Evolutionary conservation across 129 eudicot genomes (phyloP), one percentile per base, ranked within the genome.

Genomic region (Arctium lappa): DNA sequence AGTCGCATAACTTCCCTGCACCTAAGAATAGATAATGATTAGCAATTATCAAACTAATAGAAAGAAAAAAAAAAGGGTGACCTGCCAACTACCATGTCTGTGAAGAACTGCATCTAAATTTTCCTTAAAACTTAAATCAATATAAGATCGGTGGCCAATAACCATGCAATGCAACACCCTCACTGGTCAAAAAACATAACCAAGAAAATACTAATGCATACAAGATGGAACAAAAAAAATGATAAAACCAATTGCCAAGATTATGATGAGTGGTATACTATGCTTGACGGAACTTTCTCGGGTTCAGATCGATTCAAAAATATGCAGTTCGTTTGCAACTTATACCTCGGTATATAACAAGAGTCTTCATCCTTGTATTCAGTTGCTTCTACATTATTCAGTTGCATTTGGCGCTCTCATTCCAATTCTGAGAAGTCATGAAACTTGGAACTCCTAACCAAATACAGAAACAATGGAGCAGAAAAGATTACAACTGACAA

Each of bases 1-100:
- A 39, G 78, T 46, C 65, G 36, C 63, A 73, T 78, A 76, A 79
- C 33, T 82, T 82, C 80, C 92, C 97, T 93, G 85, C 85, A 88
- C 32, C 77, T 73, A 74, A 42, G 72, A 56, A 73, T 66, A 31
- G 76, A 69, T 42, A 42, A 18, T 74, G 32, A 42, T 70, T 76
- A 77, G 69, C 83, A 27, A 68, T 30, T 36, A 31, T 22, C 30
- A 30, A 42, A 27, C 1, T 46, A 9, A 63, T 0, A 39, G 40
- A 32, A 70, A 69, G 32, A 31, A 31, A 10, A 69, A 68, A 68
- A 22, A 22, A 22, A 22, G 27, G 27, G 27, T 22, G 27, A 22
- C 27, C 27, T 22, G 27, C 1, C 7, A 12, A 74, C 7, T 15
- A 37, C 50, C 4, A 16, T 18, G 29, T 2, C 50, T 13, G 18